Evolutionary conservation across 192 early-diverging fungal genomes (phyloP).

Genomic region (Coemansia sp.): DNA sequence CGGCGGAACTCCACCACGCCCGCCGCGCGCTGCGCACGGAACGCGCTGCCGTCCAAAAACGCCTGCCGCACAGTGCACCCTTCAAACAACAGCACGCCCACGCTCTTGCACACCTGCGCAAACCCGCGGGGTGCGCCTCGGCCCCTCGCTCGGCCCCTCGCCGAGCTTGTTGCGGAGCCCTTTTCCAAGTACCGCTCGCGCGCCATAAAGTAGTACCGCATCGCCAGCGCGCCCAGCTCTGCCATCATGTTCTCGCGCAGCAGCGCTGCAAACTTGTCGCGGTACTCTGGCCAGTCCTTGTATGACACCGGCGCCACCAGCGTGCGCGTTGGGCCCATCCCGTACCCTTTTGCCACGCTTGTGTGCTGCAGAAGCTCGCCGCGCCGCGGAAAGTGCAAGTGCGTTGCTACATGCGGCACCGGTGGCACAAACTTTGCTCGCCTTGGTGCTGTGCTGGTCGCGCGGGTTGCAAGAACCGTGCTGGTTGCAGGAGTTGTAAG

Average conservation of each 20-base stretch:
- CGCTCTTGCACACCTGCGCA: constrained; percentile 30
- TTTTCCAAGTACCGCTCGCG: constrained; percentile 14
- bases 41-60: constrained; percentile 31
- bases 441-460: too few relatives aligned
- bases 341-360: constrained; percentile 45
- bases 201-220: constrained; percentile 50
- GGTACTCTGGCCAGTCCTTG: constrained; percentile 21
- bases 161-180: too few relatives aligned
- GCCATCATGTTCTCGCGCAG: constrained; percentile 42
- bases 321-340: constrained; percentile 31
- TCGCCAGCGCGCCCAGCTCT: constrained; percentile 37
- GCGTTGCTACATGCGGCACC: constrained; percentile 5
- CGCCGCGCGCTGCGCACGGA: constrained; percentile 23
- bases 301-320: constrained; percentile 27
- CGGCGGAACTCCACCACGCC: constrained; percentile 16
- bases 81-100: constrained; percentile 34
- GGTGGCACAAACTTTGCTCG: constrained; percentile 33
- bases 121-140: too few relatives aligned
- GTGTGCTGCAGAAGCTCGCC: constrained; percentile 49
- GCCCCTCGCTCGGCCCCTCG: too few relatives aligned
- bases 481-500: too few relatives aligned
- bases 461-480: too few relatives aligned
- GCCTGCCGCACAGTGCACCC: constrained; percentile 39
- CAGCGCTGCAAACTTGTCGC: constrained; percentile 14
- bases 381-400: constrained; percentile 45